These are phyloP conservation scores for Hypoxylon perforatum DNA, from an alignment of 495 filamentous ascomycete genomes.

Conservation along the genomic window DNA sequence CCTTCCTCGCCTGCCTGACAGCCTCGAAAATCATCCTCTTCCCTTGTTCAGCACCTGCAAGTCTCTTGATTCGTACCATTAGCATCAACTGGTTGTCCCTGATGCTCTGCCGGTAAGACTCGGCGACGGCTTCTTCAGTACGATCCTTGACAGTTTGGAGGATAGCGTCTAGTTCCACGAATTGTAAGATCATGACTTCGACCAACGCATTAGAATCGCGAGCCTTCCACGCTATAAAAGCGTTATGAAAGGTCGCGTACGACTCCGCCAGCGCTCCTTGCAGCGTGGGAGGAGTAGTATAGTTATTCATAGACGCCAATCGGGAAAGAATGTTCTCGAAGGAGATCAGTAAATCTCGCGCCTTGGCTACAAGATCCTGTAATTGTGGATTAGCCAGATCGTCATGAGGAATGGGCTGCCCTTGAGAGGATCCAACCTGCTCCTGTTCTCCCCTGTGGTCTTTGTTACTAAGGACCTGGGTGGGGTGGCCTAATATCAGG, in stretches of 20 bases:
- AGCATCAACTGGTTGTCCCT: conserved; percentile 91
- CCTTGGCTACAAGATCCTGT: conserved; percentile 86
- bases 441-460: conserved; percentile 79
- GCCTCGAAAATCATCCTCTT: conserved; percentile 85
- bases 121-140: conserved; percentile 82
- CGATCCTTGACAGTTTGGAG: conserved; percentile 97
- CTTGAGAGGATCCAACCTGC: conserved; percentile 64
- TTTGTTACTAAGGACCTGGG: conserved; percentile 86
- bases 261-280: conserved; percentile 71
- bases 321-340: conserved; percentile 82
- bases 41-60: conserved; percentile 84
- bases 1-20: conserved; percentile 80
- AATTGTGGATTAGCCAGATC: conserved; percentile 67
- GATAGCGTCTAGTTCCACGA: conserved; percentile 93
- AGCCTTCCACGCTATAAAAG: conserved; percentile 95
- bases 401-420: conserved; percentile 59
- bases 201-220: conserved; percentile 89
- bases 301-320: conserved; percentile 62
- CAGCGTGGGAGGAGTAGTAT: conserved; percentile 68
- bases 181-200: conserved; percentile 95
- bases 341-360: conserved; percentile 80
- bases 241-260: conserved; percentile 86
- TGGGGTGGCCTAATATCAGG: conserved; percentile 90
- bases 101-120: conserved; percentile 92
- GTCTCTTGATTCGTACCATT: conserved; percentile 86